Evolutionary conservation across 345 rosid genomes (phyloP).

Genomic region (Psidium friedrichsthalianum): DNA sequence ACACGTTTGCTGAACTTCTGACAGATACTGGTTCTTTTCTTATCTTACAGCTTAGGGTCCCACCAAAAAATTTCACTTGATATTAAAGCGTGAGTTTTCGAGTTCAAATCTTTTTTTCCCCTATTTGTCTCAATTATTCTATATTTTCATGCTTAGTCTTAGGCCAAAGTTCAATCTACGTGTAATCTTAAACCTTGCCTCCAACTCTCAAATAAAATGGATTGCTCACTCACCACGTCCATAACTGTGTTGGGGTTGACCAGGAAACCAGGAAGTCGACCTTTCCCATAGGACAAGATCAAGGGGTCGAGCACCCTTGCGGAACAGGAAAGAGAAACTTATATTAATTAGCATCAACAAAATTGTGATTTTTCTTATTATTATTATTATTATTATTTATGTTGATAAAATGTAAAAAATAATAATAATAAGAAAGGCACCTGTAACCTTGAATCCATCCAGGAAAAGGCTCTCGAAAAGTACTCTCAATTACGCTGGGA

Average conservation of each 20-base stretch:
- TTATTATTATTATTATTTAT: neutral
- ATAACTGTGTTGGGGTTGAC: conserved; percentile 6
- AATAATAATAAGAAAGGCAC: neutral
- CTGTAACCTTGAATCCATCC: conserved; percentile 25
- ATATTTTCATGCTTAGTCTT: too few relatives aligned
- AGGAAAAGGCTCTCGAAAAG: conserved; percentile 19
- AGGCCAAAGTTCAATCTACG: too few relatives aligned
- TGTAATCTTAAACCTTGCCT: too few relatives aligned
- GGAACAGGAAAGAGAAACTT: neutral
- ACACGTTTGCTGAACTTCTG: neutral
- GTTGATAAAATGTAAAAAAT: neutral
- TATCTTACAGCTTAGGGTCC: too few relatives aligned
- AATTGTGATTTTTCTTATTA: neutral
- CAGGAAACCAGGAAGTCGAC: conserved; percentile 12
- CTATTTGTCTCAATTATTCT: too few relatives aligned
- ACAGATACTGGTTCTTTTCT: too few relatives aligned
- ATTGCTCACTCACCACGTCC: conserved; percentile 9
- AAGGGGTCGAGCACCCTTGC: conserved; percentile 25
- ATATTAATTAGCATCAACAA: neutral
- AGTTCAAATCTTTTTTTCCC: too few relatives aligned
- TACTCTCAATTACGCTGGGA: conserved; percentile 18
- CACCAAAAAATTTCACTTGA: neutral
- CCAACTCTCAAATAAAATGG: neutral
- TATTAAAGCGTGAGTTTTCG: too few relatives aligned
- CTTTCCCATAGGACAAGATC: conserved; percentile 19